phyloP scores from a whole-genome alignment of 306 rosid species.

The Vigna angularis region DNA sequence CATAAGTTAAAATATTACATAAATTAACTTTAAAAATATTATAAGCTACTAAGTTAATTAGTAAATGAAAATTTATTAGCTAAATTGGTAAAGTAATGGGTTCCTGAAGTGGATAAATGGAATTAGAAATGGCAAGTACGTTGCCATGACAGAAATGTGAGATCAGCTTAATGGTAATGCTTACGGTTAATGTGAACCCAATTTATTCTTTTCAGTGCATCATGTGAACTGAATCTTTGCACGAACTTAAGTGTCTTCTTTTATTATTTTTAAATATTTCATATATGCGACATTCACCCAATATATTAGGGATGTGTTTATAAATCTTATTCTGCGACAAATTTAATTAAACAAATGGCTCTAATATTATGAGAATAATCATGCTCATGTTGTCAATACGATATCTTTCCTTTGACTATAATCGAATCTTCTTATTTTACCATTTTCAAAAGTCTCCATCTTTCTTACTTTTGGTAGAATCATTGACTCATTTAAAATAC shows the following conservation, averaged over 20 bases:
- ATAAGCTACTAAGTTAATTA: no score
- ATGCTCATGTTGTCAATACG: no score
- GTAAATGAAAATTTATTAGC: no score
- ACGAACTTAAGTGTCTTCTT: neutral
- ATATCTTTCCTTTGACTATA: no score
- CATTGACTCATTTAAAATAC: no score
- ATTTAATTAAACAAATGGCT: neutral
- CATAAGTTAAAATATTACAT: no score
- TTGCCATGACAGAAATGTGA: constrained; percentile 3
- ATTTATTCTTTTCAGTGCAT: neutral
- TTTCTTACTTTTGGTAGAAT: no score
- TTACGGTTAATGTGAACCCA: neutral
- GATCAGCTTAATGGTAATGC: neutral
- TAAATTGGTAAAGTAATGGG: no score
- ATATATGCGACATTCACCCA: neutral
- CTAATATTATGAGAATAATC: no score
- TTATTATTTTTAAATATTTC: neutral
- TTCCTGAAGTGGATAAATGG: neutral
- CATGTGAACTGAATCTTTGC: constrained; percentile 26
- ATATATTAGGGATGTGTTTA: neutral
- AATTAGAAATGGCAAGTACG: neutral
- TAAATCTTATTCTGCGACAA: neutral
- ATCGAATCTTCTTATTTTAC: no score
- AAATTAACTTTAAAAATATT: no score
- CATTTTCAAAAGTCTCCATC: no score